Conservation (phyloP, 306 rosid species). For the Prunus salicina region DNA sequence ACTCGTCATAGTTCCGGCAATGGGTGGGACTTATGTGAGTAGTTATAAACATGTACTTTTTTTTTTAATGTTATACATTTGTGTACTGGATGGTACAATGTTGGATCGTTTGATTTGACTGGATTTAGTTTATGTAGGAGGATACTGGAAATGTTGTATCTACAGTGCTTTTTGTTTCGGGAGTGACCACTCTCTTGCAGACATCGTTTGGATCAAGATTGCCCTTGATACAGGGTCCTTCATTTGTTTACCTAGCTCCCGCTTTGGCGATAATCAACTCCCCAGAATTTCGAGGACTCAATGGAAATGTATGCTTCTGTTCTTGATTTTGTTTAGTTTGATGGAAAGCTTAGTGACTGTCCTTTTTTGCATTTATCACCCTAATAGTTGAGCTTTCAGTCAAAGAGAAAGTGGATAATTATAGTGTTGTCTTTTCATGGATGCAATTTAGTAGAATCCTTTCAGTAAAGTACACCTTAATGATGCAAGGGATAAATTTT, state of each 20-base stretch:
- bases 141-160: conserved; percentile 87
- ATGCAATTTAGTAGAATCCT: neutral
- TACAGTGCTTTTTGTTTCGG: conserved; percentile 83
- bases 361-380: conserved; percentile 14
- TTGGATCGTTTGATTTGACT: conserved; percentile 45
- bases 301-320: conserved; percentile 64
- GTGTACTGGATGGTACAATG: conserved; percentile 8
- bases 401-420: neutral
- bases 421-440: neutral
- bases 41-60: neutral
- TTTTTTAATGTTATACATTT: neutral
- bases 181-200: conserved; percentile 87
- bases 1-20: conserved; percentile 93
- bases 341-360: neutral
- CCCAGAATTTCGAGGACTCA: conserved; percentile 77
- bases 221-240: conserved; percentile 95
- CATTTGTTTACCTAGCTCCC: conserved; percentile 88
- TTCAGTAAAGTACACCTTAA: neutral
- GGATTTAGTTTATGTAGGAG: conserved; percentile 69
- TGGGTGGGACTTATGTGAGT: conserved; percentile 97
- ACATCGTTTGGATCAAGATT: conserved; percentile 84
- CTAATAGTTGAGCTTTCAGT: neutral
- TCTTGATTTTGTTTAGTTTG: conserved; percentile 17
- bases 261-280: conserved; percentile 85
- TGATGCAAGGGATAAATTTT: neutral